These are phyloP conservation scores for Lumnitzera littorea DNA, from an alignment of 345 rosid genomes.

Conservation along the genomic window DNA sequence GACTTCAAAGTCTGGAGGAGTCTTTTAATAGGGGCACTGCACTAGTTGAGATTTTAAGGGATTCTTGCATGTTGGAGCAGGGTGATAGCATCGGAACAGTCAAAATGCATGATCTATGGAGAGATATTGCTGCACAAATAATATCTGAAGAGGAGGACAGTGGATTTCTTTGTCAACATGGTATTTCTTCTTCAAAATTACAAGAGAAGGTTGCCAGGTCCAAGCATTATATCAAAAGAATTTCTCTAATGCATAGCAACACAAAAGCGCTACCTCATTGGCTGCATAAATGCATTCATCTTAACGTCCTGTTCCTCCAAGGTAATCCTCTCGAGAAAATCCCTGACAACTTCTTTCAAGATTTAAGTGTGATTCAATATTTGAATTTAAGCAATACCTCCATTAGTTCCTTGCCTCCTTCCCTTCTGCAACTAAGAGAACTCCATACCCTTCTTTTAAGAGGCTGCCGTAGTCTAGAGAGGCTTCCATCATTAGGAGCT, in stretches of 20 bases:
- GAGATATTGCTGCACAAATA: slow-evolving; percentile 25
- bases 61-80: slow-evolving; percentile 25
- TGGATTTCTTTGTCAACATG: slow-evolving; percentile 15
- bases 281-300: slow-evolving; percentile 10
- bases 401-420: slow-evolving; percentile 16
- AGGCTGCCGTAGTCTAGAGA: slow-evolving; percentile 15
- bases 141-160: slow-evolving; percentile 9
- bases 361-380: slow-evolving; percentile 15
- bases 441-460: slow-evolving; percentile 20
- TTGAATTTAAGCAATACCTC: slow-evolving; percentile 22
- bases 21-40: slow-evolving; percentile 15
- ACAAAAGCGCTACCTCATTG: slow-evolving; percentile 12
- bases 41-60: slow-evolving; percentile 19
- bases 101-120: slow-evolving; percentile 26
- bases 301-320: slow-evolving; percentile 21
- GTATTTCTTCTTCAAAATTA: background rate
- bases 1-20: slow-evolving; percentile 15
- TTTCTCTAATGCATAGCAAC: slow-evolving; percentile 18
- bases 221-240: slow-evolving; percentile 6
- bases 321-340: slow-evolving; percentile 24
- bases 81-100: slow-evolving; percentile 19
- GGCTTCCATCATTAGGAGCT: slow-evolving; percentile 18
- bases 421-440: slow-evolving; percentile 11
- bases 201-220: slow-evolving; percentile 1
- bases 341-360: slow-evolving; percentile 17